Evolutionary conservation across 768 basidiomycete species (phyloP).

Genomic region (Mycena crocata): DNA sequence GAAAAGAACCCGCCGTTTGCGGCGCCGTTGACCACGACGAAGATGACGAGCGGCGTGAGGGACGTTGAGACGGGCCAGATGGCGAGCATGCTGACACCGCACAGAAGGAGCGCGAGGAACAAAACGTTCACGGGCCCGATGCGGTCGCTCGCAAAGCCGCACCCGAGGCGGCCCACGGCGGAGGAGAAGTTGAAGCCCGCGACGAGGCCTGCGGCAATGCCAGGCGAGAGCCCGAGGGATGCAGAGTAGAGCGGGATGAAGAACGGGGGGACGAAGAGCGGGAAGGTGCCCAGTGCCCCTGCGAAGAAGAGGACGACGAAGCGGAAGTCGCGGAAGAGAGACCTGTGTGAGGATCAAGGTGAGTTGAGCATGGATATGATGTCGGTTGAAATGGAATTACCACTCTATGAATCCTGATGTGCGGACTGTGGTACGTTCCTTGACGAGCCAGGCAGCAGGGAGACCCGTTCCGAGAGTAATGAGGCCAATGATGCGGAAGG

Average conservation of each 20-base stretch:
- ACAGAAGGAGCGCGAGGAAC: slow-evolving; percentile 40
- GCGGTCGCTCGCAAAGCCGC: slow-evolving; percentile 42
- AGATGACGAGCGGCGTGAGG: slow-evolving; percentile 37
- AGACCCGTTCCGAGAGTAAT: slow-evolving; percentile 40
- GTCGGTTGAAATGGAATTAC: too few relatives aligned
- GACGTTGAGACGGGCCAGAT: slow-evolving; percentile 44
- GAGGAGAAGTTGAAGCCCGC: slow-evolving; percentile 48
- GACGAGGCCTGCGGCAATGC: slow-evolving; percentile 42
- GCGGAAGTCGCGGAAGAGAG: slow-evolving; percentile 43
- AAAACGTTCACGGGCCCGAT: slow-evolving; percentile 45
- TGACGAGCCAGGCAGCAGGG: slow-evolving; percentile 39
- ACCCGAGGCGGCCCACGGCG: slow-evolving; percentile 44
- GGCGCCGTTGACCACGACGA: slow-evolving; percentile 41
- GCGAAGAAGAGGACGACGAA: slow-evolving; percentile 43
- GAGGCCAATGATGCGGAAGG: slow-evolving; percentile 46
- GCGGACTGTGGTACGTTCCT: slow-evolving; percentile 36
- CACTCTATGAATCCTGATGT: slow-evolving; percentile 35
- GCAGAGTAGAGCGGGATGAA: slow-evolving; percentile 50
- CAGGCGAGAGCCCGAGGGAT: slow-evolving; percentile 39
- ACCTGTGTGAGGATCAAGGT: too few relatives aligned
- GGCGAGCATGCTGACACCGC: slow-evolving; percentile 43
- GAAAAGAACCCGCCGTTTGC: slow-evolving; percentile 49
- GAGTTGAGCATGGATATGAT: too few relatives aligned
- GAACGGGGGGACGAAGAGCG: slow-evolving; percentile 49
- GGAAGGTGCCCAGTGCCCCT: slow-evolving; percentile 47